A percentile compares a stretch with the other conserved stretches of the same genome.
Conservation (phyloP, 805 yeast genomes). For the Yarrowia sp. region DNA sequence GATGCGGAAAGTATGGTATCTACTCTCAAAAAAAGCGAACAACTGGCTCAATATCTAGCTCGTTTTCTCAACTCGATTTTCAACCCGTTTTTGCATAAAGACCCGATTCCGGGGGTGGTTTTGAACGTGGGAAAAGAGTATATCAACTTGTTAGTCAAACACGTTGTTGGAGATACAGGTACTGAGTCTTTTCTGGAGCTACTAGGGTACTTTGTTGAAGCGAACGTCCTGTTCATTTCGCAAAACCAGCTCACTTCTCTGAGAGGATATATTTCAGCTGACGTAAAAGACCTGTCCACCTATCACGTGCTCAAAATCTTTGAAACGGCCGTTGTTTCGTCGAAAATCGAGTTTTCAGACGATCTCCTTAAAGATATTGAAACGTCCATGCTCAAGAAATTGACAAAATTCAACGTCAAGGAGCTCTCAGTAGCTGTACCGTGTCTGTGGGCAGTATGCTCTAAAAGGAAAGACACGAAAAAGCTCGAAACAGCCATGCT, state of each 20-base stretch:
- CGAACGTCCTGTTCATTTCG: conserved; percentile 52
- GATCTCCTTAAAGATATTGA: conserved; percentile 7
- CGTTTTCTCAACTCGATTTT: conserved; percentile 5
- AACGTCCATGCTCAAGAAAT: conserved; percentile 25
- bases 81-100: conserved; percentile 11
- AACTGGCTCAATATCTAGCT: conserved; percentile 6
- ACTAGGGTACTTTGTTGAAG: conserved; percentile 55
- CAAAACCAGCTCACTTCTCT: conserved; percentile 66
- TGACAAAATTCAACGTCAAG: conserved; percentile 26
- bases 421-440: conserved; percentile 78
- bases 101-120: neutral
- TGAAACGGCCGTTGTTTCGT: conserved; percentile 46
- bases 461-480: conserved; percentile 45
- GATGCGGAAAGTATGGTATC: neutral
- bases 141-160: neutral
- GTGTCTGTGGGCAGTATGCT: conserved; percentile 57
- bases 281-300: conserved; percentile 43
- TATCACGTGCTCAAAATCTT: conserved; percentile 53
- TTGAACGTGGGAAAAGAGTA: neutral
- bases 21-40: conserved; percentile 7
- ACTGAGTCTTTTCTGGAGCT: conserved; percentile 43
- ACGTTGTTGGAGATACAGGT: conserved; percentile 5
- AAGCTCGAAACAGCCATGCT: conserved; percentile 62
- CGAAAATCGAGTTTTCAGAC: conserved; percentile 24
- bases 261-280: conserved; percentile 58